Conservation (phyloP, 2,329 filamentous ascomycete species). For the Apiospora malaysiana region DNA sequence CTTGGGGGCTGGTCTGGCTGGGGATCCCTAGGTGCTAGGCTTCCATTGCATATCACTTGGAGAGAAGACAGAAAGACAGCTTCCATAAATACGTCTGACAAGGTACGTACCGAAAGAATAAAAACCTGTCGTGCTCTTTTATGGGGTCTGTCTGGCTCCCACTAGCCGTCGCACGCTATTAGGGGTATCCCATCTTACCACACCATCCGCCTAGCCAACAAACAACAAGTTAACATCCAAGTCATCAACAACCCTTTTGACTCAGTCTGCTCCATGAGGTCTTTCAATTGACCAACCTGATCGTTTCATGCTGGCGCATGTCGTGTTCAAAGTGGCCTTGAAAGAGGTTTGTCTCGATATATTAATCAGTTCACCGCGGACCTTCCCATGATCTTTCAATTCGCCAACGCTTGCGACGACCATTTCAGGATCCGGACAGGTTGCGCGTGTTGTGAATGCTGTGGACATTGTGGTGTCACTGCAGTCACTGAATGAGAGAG, state of each 20-base stretch:
- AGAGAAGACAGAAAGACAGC: not conserved
- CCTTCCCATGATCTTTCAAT: not conserved
- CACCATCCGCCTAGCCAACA: not conserved
- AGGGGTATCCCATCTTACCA: not conserved
- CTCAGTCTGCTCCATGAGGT: not conserved
- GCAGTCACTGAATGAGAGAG: too few species aligned
- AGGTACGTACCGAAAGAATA: too few species aligned
- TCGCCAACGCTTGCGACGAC: not conserved
- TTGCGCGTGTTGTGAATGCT: too few species aligned
- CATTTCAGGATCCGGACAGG: not conserved
- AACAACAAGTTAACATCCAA: not conserved
- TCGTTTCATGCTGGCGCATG: not conserved
- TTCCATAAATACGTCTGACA: not conserved
- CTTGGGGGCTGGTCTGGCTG: not conserved
- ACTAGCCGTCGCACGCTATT: not conserved
- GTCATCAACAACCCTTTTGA: not conserved
- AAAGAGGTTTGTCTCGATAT: not conserved
- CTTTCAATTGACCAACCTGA: not conserved
- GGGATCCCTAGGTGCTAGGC: not conserved
- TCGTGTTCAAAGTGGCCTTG: not conserved
- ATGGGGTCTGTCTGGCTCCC: too few species aligned
- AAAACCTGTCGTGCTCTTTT: too few species aligned
- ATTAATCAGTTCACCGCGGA: not conserved
- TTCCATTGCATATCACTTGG: not conserved
- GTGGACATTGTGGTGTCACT: too few species aligned